Percentiles rank a stretch among this genome's conserved stretches.
Evolutionary conservation across 106 monocot species (phyloP).

Genomic region (Allium fistulosum): DNA sequence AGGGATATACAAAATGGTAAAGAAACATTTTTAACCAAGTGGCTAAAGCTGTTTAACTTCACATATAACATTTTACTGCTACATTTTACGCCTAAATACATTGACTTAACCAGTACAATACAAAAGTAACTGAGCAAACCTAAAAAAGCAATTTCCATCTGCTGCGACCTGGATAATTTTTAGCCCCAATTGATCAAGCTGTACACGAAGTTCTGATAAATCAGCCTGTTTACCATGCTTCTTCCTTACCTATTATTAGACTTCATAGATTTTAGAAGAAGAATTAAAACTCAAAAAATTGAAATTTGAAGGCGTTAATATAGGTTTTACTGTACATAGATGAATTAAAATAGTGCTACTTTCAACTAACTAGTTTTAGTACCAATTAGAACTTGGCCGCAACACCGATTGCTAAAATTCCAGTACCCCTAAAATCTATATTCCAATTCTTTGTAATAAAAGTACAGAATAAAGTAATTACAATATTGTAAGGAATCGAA

Average conservation of each 20-base stretch:
- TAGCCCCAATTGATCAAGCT: conserved; percentile 66
- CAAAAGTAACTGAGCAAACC: conserved; percentile 23
- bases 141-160: conserved; percentile 92
- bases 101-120: no score
- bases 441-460: neutral
- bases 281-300: neutral
- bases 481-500: neutral
- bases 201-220: conserved; percentile 41
- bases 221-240: conserved; percentile 52
- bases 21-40: no score
- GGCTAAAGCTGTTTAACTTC: no score
- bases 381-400: neutral
- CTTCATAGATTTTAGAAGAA: neutral
- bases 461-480: neutral
- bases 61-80: no score
- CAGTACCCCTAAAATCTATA: neutral
- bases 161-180: conserved; percentile 70
- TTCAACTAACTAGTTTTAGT: neutral
- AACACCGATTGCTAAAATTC: neutral
- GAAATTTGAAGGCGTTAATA: neutral
- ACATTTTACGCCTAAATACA: neutral
- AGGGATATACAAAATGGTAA: no score
- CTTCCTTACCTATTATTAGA: conserved; percentile 32
- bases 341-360: neutral
- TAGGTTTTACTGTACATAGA: neutral